These are phyloP conservation scores for Orbilia oligospora DNA, from an alignment of 2,329 filamentous ascomycete genomes.

Conservation along the genomic window DNA sequence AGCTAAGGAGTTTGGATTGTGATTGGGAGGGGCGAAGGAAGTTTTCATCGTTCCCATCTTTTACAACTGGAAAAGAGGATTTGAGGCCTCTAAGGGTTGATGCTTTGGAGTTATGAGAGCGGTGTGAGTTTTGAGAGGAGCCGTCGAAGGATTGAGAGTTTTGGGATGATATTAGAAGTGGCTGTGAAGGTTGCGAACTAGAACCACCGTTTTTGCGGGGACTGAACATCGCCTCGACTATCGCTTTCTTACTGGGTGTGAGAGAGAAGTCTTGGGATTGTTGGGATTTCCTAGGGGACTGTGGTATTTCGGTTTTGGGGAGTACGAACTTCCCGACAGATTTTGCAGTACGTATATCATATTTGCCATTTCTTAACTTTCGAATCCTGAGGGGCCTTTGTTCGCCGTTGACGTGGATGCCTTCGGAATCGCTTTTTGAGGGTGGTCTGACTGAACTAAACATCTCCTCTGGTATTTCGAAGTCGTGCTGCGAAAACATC, in stretches of 20 bases:
- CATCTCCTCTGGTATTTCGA: conserved; percentile 66
- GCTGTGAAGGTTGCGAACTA: conserved; percentile 47
- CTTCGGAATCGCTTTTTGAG: conserved; percentile 18
- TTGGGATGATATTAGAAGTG: conserved; percentile 22
- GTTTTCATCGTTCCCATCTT: conserved; percentile 76
- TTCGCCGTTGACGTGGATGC: conserved; percentile 35
- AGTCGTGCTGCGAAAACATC: conserved; percentile 65
- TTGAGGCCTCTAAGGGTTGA: conserved; percentile 44
- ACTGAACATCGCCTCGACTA: conserved; percentile 58
- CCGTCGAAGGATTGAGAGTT: conserved; percentile 35
- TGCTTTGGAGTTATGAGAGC: conserved; percentile 63
- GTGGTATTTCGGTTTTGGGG: conserved; percentile 29
- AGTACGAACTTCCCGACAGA: conserved; percentile 14
- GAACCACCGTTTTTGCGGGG: conserved; percentile 44
- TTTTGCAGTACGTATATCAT: conserved; percentile 51
- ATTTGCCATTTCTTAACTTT: conserved; percentile 28
- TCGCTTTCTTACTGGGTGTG: conserved; percentile 44
- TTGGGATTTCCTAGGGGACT: conserved; percentile 48
- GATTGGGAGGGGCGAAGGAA: conserved; percentile 40
- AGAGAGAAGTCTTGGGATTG: conserved; percentile 29
- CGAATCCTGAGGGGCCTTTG: conserved; percentile 34
- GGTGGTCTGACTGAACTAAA: conserved; percentile 61
- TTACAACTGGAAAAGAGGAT: conserved; percentile 79
- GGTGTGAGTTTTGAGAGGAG: conserved; percentile 62
- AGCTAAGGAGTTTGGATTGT: conserved; percentile 37